Evolutionary conservation across 352 stramenopile genomes (phyloP), one percentile per base, ranked within the genome.

Genomic region (Phytophthora ohioensis): DNA sequence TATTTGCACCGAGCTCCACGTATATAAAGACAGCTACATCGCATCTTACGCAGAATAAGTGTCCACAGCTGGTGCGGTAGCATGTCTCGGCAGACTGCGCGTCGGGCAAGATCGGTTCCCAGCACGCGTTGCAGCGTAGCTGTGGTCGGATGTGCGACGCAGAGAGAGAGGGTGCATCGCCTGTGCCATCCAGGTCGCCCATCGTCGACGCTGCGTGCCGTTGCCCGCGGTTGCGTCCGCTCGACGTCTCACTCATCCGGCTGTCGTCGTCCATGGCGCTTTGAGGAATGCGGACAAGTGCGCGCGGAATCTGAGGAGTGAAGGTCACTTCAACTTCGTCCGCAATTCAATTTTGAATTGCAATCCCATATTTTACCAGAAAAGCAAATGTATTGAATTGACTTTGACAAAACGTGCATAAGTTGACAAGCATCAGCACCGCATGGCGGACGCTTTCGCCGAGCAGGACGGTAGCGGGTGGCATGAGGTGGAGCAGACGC

Each of bases 191-290:
- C 78, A 91, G 73, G 13, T 90, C 87, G n/a, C 61, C 73, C 35
- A 85, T 64, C 30, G 69, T 59, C 13, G 57, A 69, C 27, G 74
- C 46, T 15, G 47, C 69, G 4, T 64, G 64, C n/a, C 75, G 67
- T 52, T 79, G 53, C 2, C 79, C 63, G 5, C 84, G 76, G 30
- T 84, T 83, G 12, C 78, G 69, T 31, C 82, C 80, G 62, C 84
- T 93, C 35, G 86, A 92, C 2, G 84, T 87, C 60, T 94, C 87
- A 66, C 84, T 93, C 80, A 91, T 91, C n/a, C 72, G 72, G 13
- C 78, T 78, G 47, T 90, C 83, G 62, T 90, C 80, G 12, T 88
- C 82, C 80, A 82, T 84, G 56, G 43, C 48, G 63, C 9, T 45
- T 64, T n/a, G 30, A 52, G 43, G 57, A 82, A 69, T 78, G 73